Evolutionary conservation across 371 early-diverging fungal species (phyloP), one percentile per base, ranked within the genome.

Genomic region (Rhizopus microsporus): DNA sequence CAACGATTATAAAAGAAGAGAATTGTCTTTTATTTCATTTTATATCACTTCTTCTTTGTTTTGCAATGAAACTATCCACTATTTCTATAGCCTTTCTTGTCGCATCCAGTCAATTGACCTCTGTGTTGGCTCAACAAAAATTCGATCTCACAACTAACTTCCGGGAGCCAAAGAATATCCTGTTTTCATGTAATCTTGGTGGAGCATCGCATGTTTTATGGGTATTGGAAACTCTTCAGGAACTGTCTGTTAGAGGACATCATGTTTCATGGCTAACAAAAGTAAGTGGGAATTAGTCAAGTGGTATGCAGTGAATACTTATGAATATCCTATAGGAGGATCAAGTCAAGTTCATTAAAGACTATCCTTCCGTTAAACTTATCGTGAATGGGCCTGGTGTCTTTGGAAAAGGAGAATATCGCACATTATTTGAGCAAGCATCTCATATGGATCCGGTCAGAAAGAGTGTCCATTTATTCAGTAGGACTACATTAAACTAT

Each of bases 131-230:
- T 23, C 23, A 23, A 23, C 23, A 23, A 23, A 23, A 23, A 23
- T 23, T 23, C 2, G 23, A 23, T 23, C 37, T 4, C 23, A 23
- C 23, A 23, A 23, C 23, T 23, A 56, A 30, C 35, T 63, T 57
- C 17, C 52, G 63, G 54, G 33, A 17, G 8, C 42, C 55, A 8
- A 66, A 61, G 32, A 61, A 51, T 5, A 44, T 66, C 10, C n/a
- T 40, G 3, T 66, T 66, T 29, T 5, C 34, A 32, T 52, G 40
- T 9, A 10, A 48, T 7, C 10, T 42, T 12, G 67, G 67, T 31
- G 67, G 67, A 0, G 23, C 52, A 1, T 62, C 62, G 12, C 67
- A 67, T 43, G 37, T 53, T n/a, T 8, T n/a, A 16, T 67, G 67
- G 62, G 67, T 67, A 0, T 13, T 62, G 3, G 3, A 23, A n/a